Evolutionary conservation across 495 filamentous ascomycete genomes (phyloP).

Genomic region (Lineolata rhizophorae): DNA sequence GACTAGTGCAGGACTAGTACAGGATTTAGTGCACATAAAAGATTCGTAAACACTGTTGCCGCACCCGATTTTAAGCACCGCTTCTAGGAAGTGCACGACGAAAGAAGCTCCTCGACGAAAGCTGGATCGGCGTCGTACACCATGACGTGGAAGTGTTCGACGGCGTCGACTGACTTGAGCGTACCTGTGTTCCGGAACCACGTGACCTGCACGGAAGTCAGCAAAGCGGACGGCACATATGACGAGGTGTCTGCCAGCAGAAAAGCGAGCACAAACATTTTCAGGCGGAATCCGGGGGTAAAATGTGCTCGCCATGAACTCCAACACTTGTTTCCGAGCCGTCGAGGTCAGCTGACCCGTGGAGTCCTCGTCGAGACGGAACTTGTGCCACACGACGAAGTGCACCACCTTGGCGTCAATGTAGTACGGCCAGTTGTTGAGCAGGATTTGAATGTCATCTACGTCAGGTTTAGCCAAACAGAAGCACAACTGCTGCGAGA

Average conservation of each 20-base stretch:
- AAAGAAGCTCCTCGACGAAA: constrained; percentile 46
- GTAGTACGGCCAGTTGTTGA: constrained; percentile 86
- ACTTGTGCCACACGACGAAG: constrained; percentile 83
- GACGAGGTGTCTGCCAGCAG: neutral
- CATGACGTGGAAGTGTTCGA: constrained; percentile 95
- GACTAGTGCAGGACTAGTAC: too few species aligned
- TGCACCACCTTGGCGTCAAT: constrained; percentile 56
- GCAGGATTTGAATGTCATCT: constrained; percentile 54
- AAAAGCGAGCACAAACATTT: constrained; percentile 14
- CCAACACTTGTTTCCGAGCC: constrained; percentile 40
- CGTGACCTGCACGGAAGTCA: constrained; percentile 28
- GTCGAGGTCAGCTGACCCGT: constrained; percentile 44
- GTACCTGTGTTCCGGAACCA: constrained; percentile 85
- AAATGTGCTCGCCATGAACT: constrained; percentile 44
- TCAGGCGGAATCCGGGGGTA: constrained; percentile 22
- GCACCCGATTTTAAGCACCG: too few species aligned
- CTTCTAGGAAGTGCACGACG: too few species aligned
- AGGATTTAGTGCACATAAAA: too few species aligned
- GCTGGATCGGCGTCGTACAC: constrained; percentile 46
- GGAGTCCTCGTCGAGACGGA: constrained; percentile 42
- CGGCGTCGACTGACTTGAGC: constrained; percentile 59
- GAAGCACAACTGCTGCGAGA: neutral
- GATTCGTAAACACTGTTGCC: too few species aligned
- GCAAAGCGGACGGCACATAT: neutral
- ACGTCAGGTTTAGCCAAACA: constrained; percentile 1